Evolutionary conservation across 1,284 basidiomycete genomes (phyloP).

Genomic region (Cerrena zonata): DNA sequence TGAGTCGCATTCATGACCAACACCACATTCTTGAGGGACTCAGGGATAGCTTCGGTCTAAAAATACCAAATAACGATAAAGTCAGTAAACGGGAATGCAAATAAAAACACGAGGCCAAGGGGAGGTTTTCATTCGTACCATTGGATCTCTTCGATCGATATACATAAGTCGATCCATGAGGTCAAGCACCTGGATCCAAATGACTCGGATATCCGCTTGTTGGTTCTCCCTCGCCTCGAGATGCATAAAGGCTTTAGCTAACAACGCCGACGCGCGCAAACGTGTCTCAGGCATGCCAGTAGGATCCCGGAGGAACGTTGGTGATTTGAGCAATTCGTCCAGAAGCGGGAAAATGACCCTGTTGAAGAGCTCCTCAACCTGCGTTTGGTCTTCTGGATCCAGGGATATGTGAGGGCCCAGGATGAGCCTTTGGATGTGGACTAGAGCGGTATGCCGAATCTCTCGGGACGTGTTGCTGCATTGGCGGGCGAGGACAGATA

Average conservation of each 20-base stretch:
- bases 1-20: conserved; percentile 91
- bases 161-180: conserved; percentile 86
- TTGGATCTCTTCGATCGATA: conserved; percentile 75
- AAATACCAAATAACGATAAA: background rate
- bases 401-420: conserved; percentile 73
- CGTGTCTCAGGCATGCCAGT: conserved; percentile 87
- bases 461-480: conserved; percentile 82
- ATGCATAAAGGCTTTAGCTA: conserved; percentile 95
- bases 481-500: conserved; percentile 77
- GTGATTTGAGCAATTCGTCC: conserved; percentile 85
- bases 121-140: conserved; percentile 66
- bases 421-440: conserved; percentile 81
- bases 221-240: conserved; percentile 74
- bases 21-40: conserved; percentile 94
- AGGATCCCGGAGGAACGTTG: conserved; percentile 75
- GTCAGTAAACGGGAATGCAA: background rate
- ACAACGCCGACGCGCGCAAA: conserved; percentile 76
- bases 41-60: conserved; percentile 89
- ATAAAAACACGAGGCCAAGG: background rate
- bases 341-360: conserved; percentile 87
- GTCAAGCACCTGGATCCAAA: conserved; percentile 92
- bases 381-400: conserved; percentile 49
- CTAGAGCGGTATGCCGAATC: conserved; percentile 80
- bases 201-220: conserved; percentile 62
- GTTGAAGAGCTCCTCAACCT: conserved; percentile 83